Conservation (phyloP, 2,329 filamentous ascomycete species). For the Pyrenochaeta sp. region DNA sequence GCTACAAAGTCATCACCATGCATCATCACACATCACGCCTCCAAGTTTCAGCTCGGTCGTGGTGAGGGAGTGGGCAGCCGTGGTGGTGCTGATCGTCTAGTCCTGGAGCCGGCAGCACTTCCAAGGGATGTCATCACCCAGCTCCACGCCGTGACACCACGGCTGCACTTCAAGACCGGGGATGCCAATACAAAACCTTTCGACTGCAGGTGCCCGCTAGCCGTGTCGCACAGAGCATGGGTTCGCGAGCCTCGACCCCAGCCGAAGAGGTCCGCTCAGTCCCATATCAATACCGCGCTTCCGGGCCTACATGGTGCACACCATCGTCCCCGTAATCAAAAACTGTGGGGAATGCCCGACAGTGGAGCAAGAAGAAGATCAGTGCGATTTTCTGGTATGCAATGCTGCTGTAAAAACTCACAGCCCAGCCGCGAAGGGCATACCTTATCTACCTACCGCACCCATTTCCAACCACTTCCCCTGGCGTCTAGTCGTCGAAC, state of each 20-base stretch:
- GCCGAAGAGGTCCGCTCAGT: no score
- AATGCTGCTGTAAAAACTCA: no score
- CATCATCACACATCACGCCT: constrained; percentile 23
- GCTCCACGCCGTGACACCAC: background rate
- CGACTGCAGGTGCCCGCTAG: constrained; percentile 12
- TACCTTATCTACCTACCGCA: no score
- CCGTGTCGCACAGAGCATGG: constrained; percentile 7
- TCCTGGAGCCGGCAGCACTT: background rate
- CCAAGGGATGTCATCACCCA: background rate
- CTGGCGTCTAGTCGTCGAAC: constrained; percentile 24
- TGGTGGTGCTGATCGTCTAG: background rate
- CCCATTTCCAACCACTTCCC: constrained; percentile 25
- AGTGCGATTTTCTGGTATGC: no score
- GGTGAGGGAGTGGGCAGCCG: background rate
- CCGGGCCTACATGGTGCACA: no score
- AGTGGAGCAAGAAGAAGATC: no score
- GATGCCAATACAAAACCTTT: background rate
- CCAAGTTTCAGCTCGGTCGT: background rate
- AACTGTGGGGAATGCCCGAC: no score
- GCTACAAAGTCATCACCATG: constrained; percentile 16
- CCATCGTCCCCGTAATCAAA: no score
- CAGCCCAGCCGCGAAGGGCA: no score
- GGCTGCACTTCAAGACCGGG: background rate
- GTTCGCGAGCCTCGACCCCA: background rate
- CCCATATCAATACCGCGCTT: no score